Evolutionary conservation across 2,329 filamentous ascomycete genomes (phyloP).

Genomic region (Didymella exigua): DNA sequence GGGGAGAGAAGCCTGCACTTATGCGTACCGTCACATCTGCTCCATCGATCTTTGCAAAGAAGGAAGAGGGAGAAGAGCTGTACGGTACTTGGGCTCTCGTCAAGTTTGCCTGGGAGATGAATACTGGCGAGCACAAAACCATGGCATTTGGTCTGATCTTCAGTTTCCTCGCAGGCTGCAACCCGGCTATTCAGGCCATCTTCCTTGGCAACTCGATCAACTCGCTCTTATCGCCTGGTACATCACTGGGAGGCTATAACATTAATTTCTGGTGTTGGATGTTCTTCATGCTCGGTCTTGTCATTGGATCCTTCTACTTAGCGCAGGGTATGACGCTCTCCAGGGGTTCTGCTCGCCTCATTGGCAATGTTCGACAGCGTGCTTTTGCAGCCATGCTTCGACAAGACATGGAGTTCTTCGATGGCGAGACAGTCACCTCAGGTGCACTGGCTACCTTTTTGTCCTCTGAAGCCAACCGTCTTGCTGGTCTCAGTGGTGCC

Average conservation of each 20-base stretch:
- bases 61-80: constrained; percentile 32
- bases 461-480: constrained; percentile 79
- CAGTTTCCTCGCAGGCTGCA: constrained; percentile 45
- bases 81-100: constrained; percentile 52
- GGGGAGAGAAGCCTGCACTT: constrained; percentile 36
- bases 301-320: constrained; percentile 36
- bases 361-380: constrained; percentile 79
- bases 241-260: constrained; percentile 67
- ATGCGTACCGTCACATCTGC: constrained; percentile 48
- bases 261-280: constrained; percentile 61
- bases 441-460: constrained; percentile 77
- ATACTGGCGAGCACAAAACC: constrained; percentile 41
- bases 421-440: constrained; percentile 85
- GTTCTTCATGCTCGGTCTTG: constrained; percentile 44
- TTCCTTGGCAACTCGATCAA: constrained; percentile 88
- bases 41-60: constrained; percentile 67
- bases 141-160: constrained; percentile 52
- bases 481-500: constrained; percentile 85
- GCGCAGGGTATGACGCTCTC: constrained; percentile 63
- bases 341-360: constrained; percentile 59
- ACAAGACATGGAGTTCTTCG: constrained; percentile 85
- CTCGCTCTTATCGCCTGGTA: constrained; percentile 63
- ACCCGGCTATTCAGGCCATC: constrained; percentile 60
- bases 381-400: constrained; percentile 89
- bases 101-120: constrained; percentile 43